A percentile compares a stretch with the other conserved stretches of the same genome.
phyloP scores from a whole-genome alignment of 1,139 yeast genomes.

The Geotrichum carabidarum region DNA sequence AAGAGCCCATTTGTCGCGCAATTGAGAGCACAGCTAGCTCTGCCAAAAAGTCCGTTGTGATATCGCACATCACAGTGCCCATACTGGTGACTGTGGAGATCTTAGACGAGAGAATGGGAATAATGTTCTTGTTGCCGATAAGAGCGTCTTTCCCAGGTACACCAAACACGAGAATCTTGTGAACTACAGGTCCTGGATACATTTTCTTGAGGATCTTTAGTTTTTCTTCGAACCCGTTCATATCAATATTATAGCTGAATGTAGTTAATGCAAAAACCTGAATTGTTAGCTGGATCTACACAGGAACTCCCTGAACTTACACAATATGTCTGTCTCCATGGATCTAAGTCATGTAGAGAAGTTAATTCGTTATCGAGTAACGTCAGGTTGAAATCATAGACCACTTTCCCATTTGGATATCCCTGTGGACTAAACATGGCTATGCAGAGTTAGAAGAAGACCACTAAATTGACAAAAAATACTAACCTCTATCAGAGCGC shows the following conservation, averaged over 20 bases:
- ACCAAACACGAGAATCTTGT: conserved; percentile 57
- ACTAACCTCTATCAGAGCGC: conserved; percentile 41
- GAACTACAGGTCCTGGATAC: conserved; percentile 60
- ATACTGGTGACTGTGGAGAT: conserved; percentile 41
- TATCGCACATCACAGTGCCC: conserved; percentile 69
- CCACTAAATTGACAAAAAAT: background rate
- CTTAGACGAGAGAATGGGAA: conserved; percentile 33
- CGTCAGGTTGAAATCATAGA: conserved; percentile 51
- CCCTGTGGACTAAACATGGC: conserved; percentile 72
- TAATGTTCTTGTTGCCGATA: conserved; percentile 30
- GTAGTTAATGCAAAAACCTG: conserved; percentile 57
- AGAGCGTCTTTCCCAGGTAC: conserved; percentile 40
- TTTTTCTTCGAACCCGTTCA: conserved; percentile 33
- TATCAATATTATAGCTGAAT: conserved; percentile 38
- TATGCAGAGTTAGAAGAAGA: conserved; percentile 12
- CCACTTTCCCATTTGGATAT: conserved; percentile 69
- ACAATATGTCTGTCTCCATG: conserved; percentile 55
- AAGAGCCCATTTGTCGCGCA: conserved; percentile 35
- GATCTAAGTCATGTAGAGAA: conserved; percentile 82
- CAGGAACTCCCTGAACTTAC: conserved; percentile 11
- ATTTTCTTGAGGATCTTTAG: conserved; percentile 40
- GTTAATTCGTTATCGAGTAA: conserved; percentile 53
- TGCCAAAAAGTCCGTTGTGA: conserved; percentile 58
- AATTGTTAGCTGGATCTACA: conserved; percentile 1
- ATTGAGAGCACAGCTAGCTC: conserved; percentile 62